Evolutionary conservation across 176 grass and related monocot species (phyloP).

Genomic region (Juncus effusus): DNA sequence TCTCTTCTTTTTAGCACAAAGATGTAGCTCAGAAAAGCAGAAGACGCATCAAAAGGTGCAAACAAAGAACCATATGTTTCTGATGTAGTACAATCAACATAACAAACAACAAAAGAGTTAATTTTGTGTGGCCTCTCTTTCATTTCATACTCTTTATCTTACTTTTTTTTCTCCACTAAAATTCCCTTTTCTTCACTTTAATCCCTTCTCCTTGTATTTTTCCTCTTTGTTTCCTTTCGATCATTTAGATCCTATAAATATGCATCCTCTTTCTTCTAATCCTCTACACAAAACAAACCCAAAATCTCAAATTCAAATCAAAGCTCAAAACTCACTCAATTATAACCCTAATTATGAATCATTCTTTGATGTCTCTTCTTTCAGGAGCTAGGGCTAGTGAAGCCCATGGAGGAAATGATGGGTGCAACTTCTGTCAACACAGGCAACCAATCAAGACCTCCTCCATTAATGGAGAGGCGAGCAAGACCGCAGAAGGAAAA

Average conservation of each 20-base stretch:
- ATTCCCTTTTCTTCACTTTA: conserved; percentile 33
- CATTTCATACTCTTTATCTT: conserved; percentile 58
- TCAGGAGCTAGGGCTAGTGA: conserved; percentile 65
- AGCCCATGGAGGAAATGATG: conserved; percentile 81
- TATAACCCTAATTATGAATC: conserved; percentile 24
- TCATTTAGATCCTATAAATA: conserved; percentile 54
- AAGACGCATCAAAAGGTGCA: conserved; percentile 53
- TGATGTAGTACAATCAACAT: conserved; percentile 61
- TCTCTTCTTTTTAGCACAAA: conserved; percentile 20
- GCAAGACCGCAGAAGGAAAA: conserved; percentile 77
- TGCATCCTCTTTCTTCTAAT: conserved; percentile 25
- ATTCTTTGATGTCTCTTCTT: conserved; percentile 27
- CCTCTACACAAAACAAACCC: conserved; percentile 10
- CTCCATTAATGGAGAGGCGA: conserved; percentile 42
- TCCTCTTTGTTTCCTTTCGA: conserved; percentile 58
- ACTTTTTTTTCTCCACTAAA: conserved; percentile 49
- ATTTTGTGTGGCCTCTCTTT: conserved; percentile 62
- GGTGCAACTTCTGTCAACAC: conserved; percentile 20
- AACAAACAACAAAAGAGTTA: conserved; percentile 66
- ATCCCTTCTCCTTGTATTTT: conserved; percentile 38
- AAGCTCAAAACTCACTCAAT: not conserved
- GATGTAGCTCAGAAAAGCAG: conserved; percentile 39
- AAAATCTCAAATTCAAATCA: not conserved
- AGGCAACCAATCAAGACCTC: conserved; percentile 12
- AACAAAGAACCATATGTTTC: conserved; percentile 40